Base-by-base conservation (phyloP, 805 yeast genomes). In the Ogataea ganodermae region DNA sequence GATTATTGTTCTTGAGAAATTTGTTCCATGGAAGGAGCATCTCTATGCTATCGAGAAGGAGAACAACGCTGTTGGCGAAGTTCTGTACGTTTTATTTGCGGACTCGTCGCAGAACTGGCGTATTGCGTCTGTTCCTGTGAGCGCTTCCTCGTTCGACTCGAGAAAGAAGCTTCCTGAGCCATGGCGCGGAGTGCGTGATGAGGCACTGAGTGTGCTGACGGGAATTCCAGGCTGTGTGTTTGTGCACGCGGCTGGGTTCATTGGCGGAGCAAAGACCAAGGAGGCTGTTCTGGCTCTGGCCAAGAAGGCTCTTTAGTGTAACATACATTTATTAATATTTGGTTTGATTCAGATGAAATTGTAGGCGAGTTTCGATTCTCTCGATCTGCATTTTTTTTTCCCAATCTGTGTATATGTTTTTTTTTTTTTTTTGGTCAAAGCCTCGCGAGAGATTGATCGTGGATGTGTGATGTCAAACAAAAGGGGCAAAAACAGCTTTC, bases 171-270 rank as follows among this genome's bases (percentile, higher is more conserved):
- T 94, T 49, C 97, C 97, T 12, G 94, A 87, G 66, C 78, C 81
- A 16, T 87, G 96, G 89, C 81, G 99, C 73, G 99, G 99, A n/a
- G 71, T 91, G 39, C 82, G 99, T 65, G 99, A 94, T 64, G 92
- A 87, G 24, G 86, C 75, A 32, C 76, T 94, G 57, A 79, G 86
- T 56, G 73, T 81, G 55, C 71, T 77, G 56, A 73, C 89, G 28
- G 97, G 96, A n/a, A 79, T 94, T 46, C 82, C 80, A 26, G 96
- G 88, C 7, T 88, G 97, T 64, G 81, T 91, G 17, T 94, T 94
- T 63, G 82, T 94, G 48, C 99, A 94, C 60, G 97, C 98, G 36
- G 88, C 96, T 35, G 98, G 99, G 0, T 94, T 94, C 69, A 94
- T 94, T 61, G 99, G 99, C 37, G 99, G 99, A 45, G 89, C 92